A percentile compares a stretch with the other conserved stretches of the same genome.
Conservation (phyloP, 2,329 filamentous ascomycete species). For the Sporothrix inflata region DNA sequence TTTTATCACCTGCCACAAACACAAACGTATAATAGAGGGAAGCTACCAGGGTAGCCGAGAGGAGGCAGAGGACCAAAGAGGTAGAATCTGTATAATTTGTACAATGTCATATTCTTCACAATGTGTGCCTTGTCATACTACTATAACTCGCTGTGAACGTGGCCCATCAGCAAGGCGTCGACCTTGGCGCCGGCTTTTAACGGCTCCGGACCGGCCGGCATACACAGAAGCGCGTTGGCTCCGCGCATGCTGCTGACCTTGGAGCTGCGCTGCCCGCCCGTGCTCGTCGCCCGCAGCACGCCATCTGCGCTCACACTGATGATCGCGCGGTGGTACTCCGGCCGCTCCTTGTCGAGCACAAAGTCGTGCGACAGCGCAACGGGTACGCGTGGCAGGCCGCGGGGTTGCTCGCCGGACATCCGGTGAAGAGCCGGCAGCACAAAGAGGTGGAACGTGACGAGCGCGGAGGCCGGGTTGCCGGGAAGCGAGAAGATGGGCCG, state of each 20-base stretch:
- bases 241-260: constrained; percentile 84
- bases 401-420: constrained; percentile 67
- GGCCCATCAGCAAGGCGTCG: constrained; percentile 78
- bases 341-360: constrained; percentile 70
- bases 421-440: constrained; percentile 85
- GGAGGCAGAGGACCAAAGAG: neutral
- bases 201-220: constrained; percentile 67
- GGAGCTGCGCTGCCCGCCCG: constrained; percentile 87
- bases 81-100: constrained; percentile 27
- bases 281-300: constrained; percentile 73
- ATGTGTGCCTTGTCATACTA: constrained; percentile 20
- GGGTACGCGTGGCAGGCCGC: constrained; percentile 71
- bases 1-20: neutral
- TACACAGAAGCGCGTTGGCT: constrained; percentile 82
- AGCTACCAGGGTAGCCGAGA: constrained; percentile 7
- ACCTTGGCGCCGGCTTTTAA: constrained; percentile 70
- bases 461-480: constrained; percentile 89
- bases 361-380: constrained; percentile 76
- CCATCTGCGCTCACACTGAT: constrained; percentile 70
- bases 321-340: constrained; percentile 88
- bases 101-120: neutral
- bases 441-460: constrained; percentile 93
- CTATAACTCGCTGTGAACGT: constrained; percentile 40
- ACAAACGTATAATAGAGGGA: constrained; percentile 21
- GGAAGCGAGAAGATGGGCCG: constrained; percentile 88